These are phyloP conservation scores for Populus pruinosa DNA, from an alignment of 345 rosid species.

Conservation along the genomic window DNA sequence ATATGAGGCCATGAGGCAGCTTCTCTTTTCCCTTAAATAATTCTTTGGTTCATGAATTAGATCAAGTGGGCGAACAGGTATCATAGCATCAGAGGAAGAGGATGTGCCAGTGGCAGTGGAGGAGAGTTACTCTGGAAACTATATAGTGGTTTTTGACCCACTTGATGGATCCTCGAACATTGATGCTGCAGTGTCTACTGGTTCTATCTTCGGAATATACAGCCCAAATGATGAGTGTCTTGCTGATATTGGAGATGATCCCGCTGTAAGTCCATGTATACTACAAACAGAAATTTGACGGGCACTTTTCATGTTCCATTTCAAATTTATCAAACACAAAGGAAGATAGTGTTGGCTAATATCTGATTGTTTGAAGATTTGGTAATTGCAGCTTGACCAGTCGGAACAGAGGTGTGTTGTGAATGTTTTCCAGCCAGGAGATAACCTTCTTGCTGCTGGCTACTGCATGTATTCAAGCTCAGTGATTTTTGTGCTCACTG, in stretches of 20 bases:
- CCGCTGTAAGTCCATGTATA: conserved; percentile 38
- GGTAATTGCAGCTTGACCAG: conserved; percentile 52
- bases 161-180: conserved; percentile 97
- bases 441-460: conserved; percentile 86
- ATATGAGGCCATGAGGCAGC: background rate
- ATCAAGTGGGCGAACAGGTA: conserved; percentile 92
- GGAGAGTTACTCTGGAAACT: conserved; percentile 92
- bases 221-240: conserved; percentile 93
- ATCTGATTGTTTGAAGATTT: conserved; percentile 8
- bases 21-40: background rate
- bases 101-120: conserved; percentile 97
- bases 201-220: conserved; percentile 91
- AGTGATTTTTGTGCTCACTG: conserved; percentile 70
- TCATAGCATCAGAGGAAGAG: conserved; percentile 95
- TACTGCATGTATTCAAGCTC: conserved; percentile 98
- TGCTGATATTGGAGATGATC: conserved; percentile 55
- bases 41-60: background rate
- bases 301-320: background rate
- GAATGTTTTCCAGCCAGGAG: conserved; percentile 92
- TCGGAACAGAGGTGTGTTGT: conserved; percentile 62
- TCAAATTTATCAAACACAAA: background rate
- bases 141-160: conserved; percentile 84
- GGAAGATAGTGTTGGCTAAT: background rate
- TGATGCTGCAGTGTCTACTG: conserved; percentile 94
- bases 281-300: background rate